Evolutionary conservation across 345 rosid species (phyloP).

Genomic region (Eucalyptus polyanthemos): DNA sequence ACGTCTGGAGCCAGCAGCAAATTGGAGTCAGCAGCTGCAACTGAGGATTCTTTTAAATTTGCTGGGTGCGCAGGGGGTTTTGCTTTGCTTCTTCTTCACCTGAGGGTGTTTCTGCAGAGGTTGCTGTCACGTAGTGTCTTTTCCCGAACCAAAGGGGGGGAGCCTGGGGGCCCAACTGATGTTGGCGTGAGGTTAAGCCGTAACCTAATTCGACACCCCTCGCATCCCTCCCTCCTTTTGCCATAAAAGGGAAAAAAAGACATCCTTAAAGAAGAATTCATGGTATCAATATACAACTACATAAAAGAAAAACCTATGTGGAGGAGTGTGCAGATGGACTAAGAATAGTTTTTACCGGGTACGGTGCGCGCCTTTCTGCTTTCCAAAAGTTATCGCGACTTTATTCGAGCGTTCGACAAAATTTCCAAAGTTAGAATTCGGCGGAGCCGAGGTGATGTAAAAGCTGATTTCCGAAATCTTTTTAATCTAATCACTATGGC

Average conservation of each 20-base stretch:
- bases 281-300: neutral
- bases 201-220: neutral
- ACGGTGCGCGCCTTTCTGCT: neutral
- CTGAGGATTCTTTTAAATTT: neutral
- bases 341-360: neutral
- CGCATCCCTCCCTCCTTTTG: neutral
- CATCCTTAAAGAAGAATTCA: neutral
- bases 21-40: neutral
- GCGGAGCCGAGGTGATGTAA: neutral
- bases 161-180: neutral
- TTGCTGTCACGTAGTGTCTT: conserved; percentile 4
- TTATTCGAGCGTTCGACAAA: neutral
- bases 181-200: neutral
- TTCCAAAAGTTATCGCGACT: neutral
- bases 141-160: conserved; percentile 15
- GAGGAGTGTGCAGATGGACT: neutral
- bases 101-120: neutral
- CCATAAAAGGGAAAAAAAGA: neutral
- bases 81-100: neutral
- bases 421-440: neutral
- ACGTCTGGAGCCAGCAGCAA: neutral
- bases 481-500: neutral
- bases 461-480: neutral
- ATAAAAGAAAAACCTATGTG: neutral
- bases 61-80: neutral